phyloP scores from a whole-genome alignment of 352 stramenopile genomes.

The Globisporangium parvum region DNA sequence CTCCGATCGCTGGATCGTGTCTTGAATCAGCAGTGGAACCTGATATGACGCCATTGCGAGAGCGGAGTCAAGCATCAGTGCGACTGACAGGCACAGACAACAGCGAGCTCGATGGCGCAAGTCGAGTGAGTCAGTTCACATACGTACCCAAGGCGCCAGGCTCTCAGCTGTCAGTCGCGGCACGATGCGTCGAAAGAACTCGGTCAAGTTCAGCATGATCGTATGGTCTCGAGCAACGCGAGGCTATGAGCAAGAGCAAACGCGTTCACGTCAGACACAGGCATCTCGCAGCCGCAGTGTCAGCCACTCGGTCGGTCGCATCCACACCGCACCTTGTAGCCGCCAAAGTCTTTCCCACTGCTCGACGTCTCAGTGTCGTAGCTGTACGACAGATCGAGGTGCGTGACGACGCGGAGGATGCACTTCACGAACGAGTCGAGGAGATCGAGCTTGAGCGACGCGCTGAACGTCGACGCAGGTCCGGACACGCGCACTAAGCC shows the following conservation, averaged over 20 bases:
- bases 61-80: background rate
- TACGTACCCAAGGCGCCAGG: conserved; percentile 46
- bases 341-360: conserved; percentile 26
- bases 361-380: conserved; percentile 45
- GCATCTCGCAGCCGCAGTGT: background rate
- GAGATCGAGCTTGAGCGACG: conserved; percentile 26
- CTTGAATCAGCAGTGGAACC: conserved; percentile 30
- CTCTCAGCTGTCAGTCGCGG: conserved; percentile 20
- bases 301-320: background rate
- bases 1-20: conserved; percentile 22
- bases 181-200: conserved; percentile 60
- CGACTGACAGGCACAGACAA: background rate
- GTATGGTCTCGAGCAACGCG: conserved; percentile 64
- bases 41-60: conserved; percentile 9
- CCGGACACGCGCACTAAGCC: conserved; percentile 6
- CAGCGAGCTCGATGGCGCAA: background rate
- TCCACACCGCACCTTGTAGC: conserved; percentile 44
- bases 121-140: background rate
- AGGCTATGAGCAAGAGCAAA: conserved; percentile 28
- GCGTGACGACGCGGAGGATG: conserved; percentile 35
- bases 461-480: conserved; percentile 1
- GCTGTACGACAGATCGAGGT: conserved; percentile 64
- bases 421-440: conserved; percentile 51
- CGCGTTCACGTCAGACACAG: background rate
- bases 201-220: conserved; percentile 75